Evolutionary conservation across 768 basidiomycete species (phyloP), one percentile per base, ranked within the genome.

Genomic region (Suillus sp.): DNA sequence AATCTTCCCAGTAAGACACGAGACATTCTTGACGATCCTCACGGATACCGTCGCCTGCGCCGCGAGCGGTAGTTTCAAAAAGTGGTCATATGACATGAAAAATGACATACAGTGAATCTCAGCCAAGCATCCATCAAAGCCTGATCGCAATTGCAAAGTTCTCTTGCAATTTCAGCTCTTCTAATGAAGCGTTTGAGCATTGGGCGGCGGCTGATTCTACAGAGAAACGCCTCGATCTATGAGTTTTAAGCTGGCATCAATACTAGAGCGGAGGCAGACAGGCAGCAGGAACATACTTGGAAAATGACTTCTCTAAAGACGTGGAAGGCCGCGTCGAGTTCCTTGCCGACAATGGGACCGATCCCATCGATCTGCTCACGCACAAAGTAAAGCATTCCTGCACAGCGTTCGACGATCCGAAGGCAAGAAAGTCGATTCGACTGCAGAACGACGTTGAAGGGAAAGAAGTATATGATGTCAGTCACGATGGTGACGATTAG

Each of bases 121-220:
- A 53, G 30, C 51, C 51, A 53, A 13, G 85, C 83, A 42, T 88
- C 83, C 38, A 78, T 77, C 32, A 92, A 76, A 2, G 78, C 78
- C 14, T 81, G 76, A 61, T 86, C 82, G 59, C 87, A 88, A 4
- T 70, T 74, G 0, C 72, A 69, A 45, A 92, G 84, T 38, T 84
- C 81, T 3, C 78, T 75, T 18, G 81, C 70, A 34, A 88, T 88
- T 66, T 93, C 90, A 42, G 90, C 87, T 47, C 90, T 84, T 70
- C 87, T 86, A 43, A 94, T 80, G 69, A 91, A 93, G 4, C 91
- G 81, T 73, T 91, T 91, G 65, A 94, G 75, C 77, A 92, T 93
- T 0, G 92, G 89, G 1, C 90, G 78, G 50, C 84, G 80, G 77
- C 67, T 92, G 86, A 66, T 85, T 87, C 63, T 79, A 70, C 51